phyloP scores from a whole-genome alignment of 306 rosid genomes.

The Castanea crenata region DNA sequence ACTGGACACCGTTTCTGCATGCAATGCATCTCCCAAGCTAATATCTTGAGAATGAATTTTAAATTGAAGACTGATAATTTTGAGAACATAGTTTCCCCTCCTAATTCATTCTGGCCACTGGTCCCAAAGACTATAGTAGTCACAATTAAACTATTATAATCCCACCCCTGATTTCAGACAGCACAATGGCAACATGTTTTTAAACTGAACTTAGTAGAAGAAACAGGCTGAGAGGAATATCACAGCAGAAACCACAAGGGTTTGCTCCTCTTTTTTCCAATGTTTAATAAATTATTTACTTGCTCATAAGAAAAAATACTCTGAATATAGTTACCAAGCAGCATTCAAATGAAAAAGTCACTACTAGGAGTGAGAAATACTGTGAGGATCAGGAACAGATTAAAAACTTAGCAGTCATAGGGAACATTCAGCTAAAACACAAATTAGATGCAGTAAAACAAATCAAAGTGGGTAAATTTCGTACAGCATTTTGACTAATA shows the following conservation, averaged over 20 bases:
- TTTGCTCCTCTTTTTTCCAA: neutral
- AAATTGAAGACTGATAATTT: no score
- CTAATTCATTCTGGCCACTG: neutral
- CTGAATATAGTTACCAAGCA: neutral
- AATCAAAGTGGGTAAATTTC: neutral
- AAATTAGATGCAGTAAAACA: neutral
- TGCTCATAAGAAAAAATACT: neutral
- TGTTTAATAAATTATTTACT: neutral
- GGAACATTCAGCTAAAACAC: neutral
- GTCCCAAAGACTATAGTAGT: neutral
- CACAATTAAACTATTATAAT: neutral
- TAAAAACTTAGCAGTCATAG: neutral
- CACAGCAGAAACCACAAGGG: neutral
- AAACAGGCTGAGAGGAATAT: neutral
- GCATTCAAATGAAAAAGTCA: neutral
- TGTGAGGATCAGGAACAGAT: neutral
- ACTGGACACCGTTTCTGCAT: neutral
- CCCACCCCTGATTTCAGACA: neutral
- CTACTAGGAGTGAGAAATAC: neutral
- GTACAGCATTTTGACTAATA: neutral
- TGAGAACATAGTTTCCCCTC: neutral
- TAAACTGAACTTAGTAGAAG: neutral
- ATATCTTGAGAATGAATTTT: neutral
- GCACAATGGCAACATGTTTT: neutral
- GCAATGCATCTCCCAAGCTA: neutral